A percentile compares a stretch with the other conserved stretches of the same genome.
phyloP scores from a whole-genome alignment of 768 basidiomycete genomes.

The Mycena sanguinolenta region DNA sequence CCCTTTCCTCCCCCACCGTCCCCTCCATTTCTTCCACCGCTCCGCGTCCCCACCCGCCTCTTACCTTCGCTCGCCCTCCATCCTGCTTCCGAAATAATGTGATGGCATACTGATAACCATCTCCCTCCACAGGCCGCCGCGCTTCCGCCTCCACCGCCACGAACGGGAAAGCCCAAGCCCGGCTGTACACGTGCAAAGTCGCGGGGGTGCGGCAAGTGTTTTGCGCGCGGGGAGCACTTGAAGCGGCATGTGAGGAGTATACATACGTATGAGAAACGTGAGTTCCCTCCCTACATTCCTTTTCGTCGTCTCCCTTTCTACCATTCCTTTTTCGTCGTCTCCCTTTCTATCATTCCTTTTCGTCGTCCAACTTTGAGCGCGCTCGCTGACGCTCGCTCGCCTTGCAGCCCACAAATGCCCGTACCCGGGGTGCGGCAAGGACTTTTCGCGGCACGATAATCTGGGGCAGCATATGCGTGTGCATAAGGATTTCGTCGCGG shows the following conservation, averaged over 20 bases:
- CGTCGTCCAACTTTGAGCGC: no score
- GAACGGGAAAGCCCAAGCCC: constrained; percentile 30
- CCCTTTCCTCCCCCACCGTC: background rate
- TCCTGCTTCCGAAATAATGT: no score
- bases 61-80: no score
- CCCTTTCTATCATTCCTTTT: no score
- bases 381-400: constrained; percentile 1
- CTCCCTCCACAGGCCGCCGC: no score
- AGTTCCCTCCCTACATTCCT: constrained; percentile 47
- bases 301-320: no score
- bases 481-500: constrained; percentile 54
- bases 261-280: constrained; percentile 89
- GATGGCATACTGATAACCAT: no score
- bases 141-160: background rate
- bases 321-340: no score
- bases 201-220: constrained; percentile 84
- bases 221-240: constrained; percentile 83
- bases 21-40: background rate
- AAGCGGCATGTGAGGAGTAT: constrained; percentile 86
- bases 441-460: constrained; percentile 84
- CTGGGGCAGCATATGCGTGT: constrained; percentile 80
- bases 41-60: background rate
- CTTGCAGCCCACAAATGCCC: constrained; percentile 70
- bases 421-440: constrained; percentile 73
- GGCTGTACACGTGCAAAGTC: constrained; percentile 76